A percentile compares a stretch with the other conserved stretches of the same genome.
These are phyloP conservation scores for Malus fusca DNA, from an alignment of 306 rosid genomes.

Conservation along the genomic window DNA sequence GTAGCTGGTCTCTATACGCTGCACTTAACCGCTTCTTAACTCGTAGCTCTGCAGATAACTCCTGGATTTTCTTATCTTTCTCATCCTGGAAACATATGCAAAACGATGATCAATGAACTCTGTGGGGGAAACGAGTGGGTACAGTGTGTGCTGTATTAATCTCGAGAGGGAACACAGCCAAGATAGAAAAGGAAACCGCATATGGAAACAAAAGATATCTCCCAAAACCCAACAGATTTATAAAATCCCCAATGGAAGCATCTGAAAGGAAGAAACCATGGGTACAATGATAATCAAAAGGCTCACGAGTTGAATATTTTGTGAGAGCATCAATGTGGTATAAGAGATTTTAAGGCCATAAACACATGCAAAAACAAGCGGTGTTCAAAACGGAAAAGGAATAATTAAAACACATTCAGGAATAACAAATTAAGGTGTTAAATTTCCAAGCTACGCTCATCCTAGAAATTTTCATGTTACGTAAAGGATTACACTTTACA, in stretches of 20 bases:
- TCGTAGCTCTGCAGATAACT: conserved; percentile 63
- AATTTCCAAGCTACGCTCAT: background rate
- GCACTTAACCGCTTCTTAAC: conserved; percentile 59
- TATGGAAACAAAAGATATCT: background rate
- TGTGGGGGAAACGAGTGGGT: too few relatives aligned
- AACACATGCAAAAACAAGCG: background rate
- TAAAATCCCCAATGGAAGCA: background rate
- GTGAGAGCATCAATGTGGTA: background rate
- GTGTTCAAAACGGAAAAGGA: background rate
- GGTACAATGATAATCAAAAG: background rate
- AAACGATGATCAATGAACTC: background rate
- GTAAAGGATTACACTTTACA: too few relatives aligned
- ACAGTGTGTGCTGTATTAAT: background rate
- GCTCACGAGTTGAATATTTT: background rate
- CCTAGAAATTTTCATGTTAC: background rate
- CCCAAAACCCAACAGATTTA: background rate
- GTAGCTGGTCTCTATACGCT: conserved; percentile 55
- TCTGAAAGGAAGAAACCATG: background rate
- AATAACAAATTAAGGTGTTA: background rate
- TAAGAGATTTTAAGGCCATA: background rate
- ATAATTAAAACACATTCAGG: background rate
- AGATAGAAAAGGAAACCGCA: too few relatives aligned
- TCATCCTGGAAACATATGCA: conserved; percentile 41
- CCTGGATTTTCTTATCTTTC: conserved; percentile 72
- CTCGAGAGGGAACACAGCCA: background rate